Evolutionary conservation across 345 rosid species (phyloP).

Genomic region (Alliaria petiolata): DNA sequence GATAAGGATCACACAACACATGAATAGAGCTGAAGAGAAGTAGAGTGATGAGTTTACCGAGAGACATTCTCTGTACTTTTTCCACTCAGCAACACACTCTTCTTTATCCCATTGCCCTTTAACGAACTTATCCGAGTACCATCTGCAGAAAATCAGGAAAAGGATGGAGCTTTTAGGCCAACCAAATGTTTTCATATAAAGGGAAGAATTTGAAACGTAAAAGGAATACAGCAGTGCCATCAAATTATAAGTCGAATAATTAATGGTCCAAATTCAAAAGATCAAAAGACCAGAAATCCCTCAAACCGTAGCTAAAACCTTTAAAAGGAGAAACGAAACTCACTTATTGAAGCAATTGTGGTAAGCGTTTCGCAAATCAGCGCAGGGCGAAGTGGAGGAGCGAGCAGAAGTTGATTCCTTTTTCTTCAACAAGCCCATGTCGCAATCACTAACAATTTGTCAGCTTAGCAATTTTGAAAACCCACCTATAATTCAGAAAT

Average conservation of each 20-base stretch:
- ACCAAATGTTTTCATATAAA: neutral
- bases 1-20: neutral
- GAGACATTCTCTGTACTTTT: constrained; percentile 74
- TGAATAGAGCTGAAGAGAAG: neutral
- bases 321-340: constrained; percentile 31
- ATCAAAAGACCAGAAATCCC: neutral
- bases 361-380: constrained; percentile 65
- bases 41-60: constrained; percentile 41
- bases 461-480: neutral
- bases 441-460: neutral
- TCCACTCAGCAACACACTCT: constrained; percentile 70
- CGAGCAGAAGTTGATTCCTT: constrained; percentile 32
- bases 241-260: neutral
- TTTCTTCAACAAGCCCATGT: constrained; percentile 41
- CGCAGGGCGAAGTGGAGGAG: constrained; percentile 74
- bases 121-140: constrained; percentile 85
- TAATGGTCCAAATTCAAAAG: neutral
- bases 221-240: neutral
- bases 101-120: constrained; percentile 83
- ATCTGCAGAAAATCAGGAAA: constrained; percentile 35
- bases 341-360: constrained; percentile 74
- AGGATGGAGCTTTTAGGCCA: neutral
- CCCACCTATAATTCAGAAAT: neutral
- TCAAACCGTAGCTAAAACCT: neutral
- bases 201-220: neutral